Base-by-base conservation (phyloP, 164 flowering plant genomes). In the Taxillus chinensis region DNA sequence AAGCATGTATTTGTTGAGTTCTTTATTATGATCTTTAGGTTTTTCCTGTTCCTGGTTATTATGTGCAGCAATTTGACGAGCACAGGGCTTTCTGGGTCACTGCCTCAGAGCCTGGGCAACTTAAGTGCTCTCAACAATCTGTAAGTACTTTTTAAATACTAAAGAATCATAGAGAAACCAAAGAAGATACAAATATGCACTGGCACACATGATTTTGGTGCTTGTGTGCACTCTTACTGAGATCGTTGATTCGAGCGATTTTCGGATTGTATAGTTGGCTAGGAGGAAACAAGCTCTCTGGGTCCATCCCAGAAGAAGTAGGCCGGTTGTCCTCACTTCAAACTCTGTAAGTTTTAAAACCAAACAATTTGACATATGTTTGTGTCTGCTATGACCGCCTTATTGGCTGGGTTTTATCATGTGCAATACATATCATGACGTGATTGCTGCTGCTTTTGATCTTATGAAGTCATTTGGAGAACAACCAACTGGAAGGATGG, bases 381-480 rank as follows among this genome's bases (percentile, higher is more conserved):
- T 27, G 27, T 27, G 27, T 0, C 27, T 27, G 27, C 27, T 27
- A 27, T 27, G 27, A 63, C n/a, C 8, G 67, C 67, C 63, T 63
- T 49, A 41, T 55, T 16, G 37, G 38, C 38, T 8, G 2, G 17
- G 11, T 45, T 17, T 40, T 45, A 9, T 45, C 27, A 41, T 15
- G 46, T 27, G 27, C 27, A 27, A 27, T 27, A 2, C 27, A 27
- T 27, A 27, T 43, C 10, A 43, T 43, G 2, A 43, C 10, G 46
- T 43, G 12, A 39, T 60, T 8, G 14, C 2, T 8, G 14, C 2
- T 54, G 9, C 51, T 43, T n/a, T 67, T 14, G 7, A 11, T 39
- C 42, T n/a, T 42, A 3, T 54, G 7, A 62, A 92, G 96, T 74
- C 91, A 82, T 75, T 76, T 92, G 79, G 91, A 90, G 70, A 69